phyloP scores from a whole-genome alignment of 179 eudicot genomes.

The Spergularia azorica region DNA sequence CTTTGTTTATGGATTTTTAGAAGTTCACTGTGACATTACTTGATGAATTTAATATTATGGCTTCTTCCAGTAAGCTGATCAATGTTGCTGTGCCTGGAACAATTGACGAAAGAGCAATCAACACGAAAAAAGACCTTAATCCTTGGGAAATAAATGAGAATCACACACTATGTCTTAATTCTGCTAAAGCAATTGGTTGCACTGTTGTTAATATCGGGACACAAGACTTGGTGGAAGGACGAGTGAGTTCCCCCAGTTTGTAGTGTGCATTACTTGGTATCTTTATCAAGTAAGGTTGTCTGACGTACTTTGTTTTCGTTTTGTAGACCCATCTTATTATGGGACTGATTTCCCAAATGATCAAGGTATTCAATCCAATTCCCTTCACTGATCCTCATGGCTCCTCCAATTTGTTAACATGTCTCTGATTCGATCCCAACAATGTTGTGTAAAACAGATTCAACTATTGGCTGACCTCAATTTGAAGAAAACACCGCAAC shows the following conservation, averaged over 20 bases:
- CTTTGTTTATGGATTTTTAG: not conserved
- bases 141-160: conserved; percentile 90
- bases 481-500: conserved; percentile 80
- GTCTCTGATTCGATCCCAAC: not conserved
- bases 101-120: conserved; percentile 86
- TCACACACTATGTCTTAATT: conserved; percentile 81
- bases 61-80: conserved; percentile 67
- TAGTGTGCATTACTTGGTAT: conserved; percentile 17
- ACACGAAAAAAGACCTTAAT: conserved; percentile 57
- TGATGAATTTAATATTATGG: conserved; percentile 4
- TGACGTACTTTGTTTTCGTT: conserved; percentile 22
- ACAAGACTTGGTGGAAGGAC: conserved; percentile 76
- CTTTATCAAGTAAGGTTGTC: conserved; percentile 4
- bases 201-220: conserved; percentile 84
- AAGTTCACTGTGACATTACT: not conserved
- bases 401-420: not conserved
- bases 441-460: conserved; percentile 43
- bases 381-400: not conserved
- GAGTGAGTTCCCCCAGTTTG: conserved; percentile 49
- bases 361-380: conserved; percentile 52
- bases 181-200: conserved; percentile 89
- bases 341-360: conserved; percentile 81
- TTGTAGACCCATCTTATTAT: conserved; percentile 71
- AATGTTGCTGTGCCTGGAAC: conserved; percentile 87
- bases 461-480: conserved; percentile 76